Base-by-base conservation (phyloP, 305 asterid species). In the Withania somnifera region DNA sequence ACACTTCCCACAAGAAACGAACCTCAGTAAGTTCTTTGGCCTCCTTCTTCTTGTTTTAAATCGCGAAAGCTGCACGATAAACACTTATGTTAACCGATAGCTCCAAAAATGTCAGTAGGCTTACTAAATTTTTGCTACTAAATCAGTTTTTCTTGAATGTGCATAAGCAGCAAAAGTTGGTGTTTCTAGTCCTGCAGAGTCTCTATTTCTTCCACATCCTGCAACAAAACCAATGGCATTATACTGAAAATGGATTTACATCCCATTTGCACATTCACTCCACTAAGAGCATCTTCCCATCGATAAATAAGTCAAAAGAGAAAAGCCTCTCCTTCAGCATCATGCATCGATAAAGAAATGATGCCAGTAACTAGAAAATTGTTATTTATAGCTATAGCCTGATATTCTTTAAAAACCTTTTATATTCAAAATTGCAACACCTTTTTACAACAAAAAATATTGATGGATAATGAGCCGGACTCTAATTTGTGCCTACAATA, bases 1-100 rank as follows among this genome's bases (percentile, higher is more conserved):
- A 76, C 98, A 95, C 90, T 87, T 90, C 84, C 98, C 98, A 11
- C 99, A 95, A 8, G 93, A 89, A 73, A 95, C 91, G 13, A 83
- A 91, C 88, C 86, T 91, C 89, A 95, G 90, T 88, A 93, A 83
- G 57, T 91, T 67, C 28, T 81, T 92, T 14, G 95, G 90, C 85
- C 86, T 93, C 90, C 93, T 93, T 26, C 93, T 54, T 84, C 93
- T 87, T n/a, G 91, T 80, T 84, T 85, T 94, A 92, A 92, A 84
- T 15, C 92, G 97, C 11, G 93, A 90, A 84, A 90, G 90, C 99
- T 95, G 97, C 93, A 90, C 64, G 14, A 64, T 22, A 63, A 9
- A 63, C 54, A 71, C 68, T 50, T n/a, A 5, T 19, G n/a, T 71
- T 83, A 51, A 80, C 32, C 26, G 24, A 80, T 14, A 45, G 15